phyloP scores from a whole-genome alignment of 1,139 yeast genomes.

The Geotrichum macrosporum region DNA sequence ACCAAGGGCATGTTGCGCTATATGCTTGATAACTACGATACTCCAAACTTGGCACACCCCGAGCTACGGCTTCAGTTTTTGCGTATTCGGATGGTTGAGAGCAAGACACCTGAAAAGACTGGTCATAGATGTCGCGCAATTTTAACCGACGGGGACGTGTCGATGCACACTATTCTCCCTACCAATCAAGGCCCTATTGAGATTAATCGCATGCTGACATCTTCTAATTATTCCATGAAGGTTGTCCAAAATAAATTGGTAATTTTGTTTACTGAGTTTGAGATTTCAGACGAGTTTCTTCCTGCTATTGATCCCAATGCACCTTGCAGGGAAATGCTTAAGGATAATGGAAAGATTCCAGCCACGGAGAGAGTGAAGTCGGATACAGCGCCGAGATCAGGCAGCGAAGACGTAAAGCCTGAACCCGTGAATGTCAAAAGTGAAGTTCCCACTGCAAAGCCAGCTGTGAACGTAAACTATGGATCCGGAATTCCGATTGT shows the following conservation, averaged over 20 bases:
- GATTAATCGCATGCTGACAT: constrained; percentile 8
- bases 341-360: too few relatives aligned
- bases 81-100: constrained; percentile 7
- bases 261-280: constrained; percentile 2
- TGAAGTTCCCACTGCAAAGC: constrained; percentile 3
- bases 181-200: not conserved
- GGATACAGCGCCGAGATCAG: too few relatives aligned
- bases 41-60: constrained; percentile 3
- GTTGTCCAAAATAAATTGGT: constrained; percentile 4
- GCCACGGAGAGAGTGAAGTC: too few relatives aligned
- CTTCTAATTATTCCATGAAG: constrained; percentile 7
- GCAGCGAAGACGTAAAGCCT: too few relatives aligned
- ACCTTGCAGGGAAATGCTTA: constrained; percentile 1
- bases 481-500: constrained; percentile 20
- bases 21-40: not conserved
- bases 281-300: not conserved
- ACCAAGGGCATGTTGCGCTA: constrained; percentile 16
- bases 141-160: constrained; percentile 14
- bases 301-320: constrained; percentile 3
- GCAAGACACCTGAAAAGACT: not conserved
- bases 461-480: constrained; percentile 3
- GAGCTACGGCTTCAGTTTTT: constrained; percentile 13
- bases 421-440: not conserved
- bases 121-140: constrained; percentile 1
- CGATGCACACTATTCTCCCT: constrained; percentile 10